phyloP scores from a whole-genome alignment of 495 filamentous ascomycete species.

The Aspergillus ostianus region DNA sequence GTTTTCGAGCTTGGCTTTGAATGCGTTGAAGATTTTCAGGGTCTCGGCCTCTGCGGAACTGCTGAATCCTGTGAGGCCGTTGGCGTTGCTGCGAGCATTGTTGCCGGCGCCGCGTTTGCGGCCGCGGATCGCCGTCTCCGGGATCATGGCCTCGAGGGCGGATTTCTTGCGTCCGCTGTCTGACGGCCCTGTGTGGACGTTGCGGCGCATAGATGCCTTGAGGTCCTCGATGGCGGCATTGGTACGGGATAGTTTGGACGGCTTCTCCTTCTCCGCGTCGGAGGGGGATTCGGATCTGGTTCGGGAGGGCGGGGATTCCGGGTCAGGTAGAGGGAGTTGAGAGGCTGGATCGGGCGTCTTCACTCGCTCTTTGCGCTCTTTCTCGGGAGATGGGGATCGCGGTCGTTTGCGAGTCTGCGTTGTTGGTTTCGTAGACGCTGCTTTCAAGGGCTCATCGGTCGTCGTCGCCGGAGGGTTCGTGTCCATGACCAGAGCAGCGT shows the following conservation, averaged over 20 bases:
- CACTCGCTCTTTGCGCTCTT: slow-evolving; percentile 22
- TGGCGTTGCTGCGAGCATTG: slow-evolving; percentile 30
- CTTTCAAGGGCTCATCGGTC: neutral
- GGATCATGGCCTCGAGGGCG: slow-evolving; percentile 77
- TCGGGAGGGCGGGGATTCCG: slow-evolving; percentile 51
- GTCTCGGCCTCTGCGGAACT: slow-evolving; percentile 58
- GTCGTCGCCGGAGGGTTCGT: slow-evolving; percentile 21
- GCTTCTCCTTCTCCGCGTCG: slow-evolving; percentile 30
- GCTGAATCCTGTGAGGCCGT: slow-evolving; percentile 27
- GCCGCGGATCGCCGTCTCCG: slow-evolving; percentile 72
- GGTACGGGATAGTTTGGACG: slow-evolving; percentile 67
- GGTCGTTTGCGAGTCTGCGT: slow-evolving; percentile 28
- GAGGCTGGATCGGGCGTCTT: slow-evolving; percentile 37
- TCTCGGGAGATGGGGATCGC: slow-evolving; percentile 30
- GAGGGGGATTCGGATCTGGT: slow-evolving; percentile 35
- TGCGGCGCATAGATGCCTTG: slow-evolving; percentile 90
- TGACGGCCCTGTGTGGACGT: slow-evolving; percentile 55
- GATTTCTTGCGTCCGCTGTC: slow-evolving; percentile 61
- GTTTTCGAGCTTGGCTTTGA: slow-evolving; percentile 72
- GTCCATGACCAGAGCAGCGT: slow-evolving; percentile 72
- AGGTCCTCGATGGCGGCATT: slow-evolving; percentile 90
- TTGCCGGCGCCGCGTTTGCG: slow-evolving; percentile 69
- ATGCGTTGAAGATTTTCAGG: slow-evolving; percentile 68
- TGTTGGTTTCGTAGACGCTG: slow-evolving; percentile 7
- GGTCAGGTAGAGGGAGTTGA: slow-evolving; percentile 47